These are phyloP conservation scores for Aureobasidium namibiae DNA, from an alignment of 2,329 filamentous ascomycete species.

Conservation along the genomic window DNA sequence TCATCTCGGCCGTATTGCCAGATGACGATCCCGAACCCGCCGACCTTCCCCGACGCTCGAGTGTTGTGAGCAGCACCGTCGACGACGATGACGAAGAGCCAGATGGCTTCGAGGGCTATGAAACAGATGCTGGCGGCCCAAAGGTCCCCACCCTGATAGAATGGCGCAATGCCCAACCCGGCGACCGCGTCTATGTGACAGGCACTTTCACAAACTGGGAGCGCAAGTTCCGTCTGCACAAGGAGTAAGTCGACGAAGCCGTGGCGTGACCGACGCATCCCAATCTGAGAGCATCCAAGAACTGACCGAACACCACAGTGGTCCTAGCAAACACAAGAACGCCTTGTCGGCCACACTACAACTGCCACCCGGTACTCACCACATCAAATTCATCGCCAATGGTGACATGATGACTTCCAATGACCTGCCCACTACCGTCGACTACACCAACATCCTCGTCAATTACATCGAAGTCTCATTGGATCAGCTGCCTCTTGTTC, in stretches of 20 bases:
- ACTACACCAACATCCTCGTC: conserved; percentile 95
- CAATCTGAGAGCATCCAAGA: background rate
- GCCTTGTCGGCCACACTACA: conserved; percentile 69
- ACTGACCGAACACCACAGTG: conserved; percentile 20
- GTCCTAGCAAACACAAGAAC: conserved; percentile 35
- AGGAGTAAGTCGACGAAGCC: conserved; percentile 57
- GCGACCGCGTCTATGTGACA: conserved; percentile 90
- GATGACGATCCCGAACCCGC: conserved; percentile 39
- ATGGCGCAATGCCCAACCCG: conserved; percentile 61
- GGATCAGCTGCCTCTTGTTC: conserved; percentile 50
- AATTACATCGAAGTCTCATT: conserved; percentile 94
- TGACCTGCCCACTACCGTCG: conserved; percentile 71
- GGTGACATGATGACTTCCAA: conserved; percentile 61
- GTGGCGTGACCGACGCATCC: conserved; percentile 5
- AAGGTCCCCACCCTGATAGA: conserved; percentile 78
- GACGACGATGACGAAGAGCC: conserved; percentile 69
- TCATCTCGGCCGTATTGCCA: conserved; percentile 58
- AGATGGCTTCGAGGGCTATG: conserved; percentile 59
- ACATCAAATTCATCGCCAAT: conserved; percentile 93
- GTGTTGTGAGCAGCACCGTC: conserved; percentile 49
- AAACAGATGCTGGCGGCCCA: conserved; percentile 49
- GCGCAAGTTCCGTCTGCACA: conserved; percentile 79
- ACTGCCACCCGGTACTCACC: conserved; percentile 87
- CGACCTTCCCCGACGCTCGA: conserved; percentile 43
- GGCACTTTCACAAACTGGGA: conserved; percentile 98